These are phyloP conservation scores for Podaxis sp. DNA, from an alignment of 768 basidiomycete genomes.

Conservation along the genomic window DNA sequence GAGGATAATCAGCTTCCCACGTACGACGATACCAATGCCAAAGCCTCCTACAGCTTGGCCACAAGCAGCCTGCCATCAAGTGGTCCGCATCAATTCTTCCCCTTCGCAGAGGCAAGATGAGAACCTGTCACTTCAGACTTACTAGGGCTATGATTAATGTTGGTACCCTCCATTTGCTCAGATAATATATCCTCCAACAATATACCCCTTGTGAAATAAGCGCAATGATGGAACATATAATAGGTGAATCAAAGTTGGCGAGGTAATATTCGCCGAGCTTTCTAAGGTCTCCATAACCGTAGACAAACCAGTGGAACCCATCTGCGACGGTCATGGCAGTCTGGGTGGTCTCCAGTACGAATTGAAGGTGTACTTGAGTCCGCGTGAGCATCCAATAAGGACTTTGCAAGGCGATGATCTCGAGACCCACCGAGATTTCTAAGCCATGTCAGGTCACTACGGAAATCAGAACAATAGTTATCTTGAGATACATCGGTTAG, in stretches of 20 bases:
- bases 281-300: constrained; percentile 10
- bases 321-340: constrained; percentile 13
- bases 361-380: constrained; percentile 7
- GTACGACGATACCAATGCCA: constrained; percentile 13
- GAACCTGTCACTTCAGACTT: not conserved
- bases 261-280: constrained; percentile 13
- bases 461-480: constrained; percentile 3
- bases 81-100: not conserved
- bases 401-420: not conserved
- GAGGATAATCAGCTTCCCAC: not conserved
- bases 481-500: not conserved
- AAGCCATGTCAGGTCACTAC: constrained; percentile 8
- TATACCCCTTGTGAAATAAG: constrained; percentile 16
- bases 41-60: constrained; percentile 9
- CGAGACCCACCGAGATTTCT: constrained; percentile 4
- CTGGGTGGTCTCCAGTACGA: constrained; percentile 4
- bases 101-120: not conserved
- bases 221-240: constrained; percentile 10
- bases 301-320: constrained; percentile 16
- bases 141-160: constrained; percentile 6
- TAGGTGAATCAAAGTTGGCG: constrained; percentile 14
- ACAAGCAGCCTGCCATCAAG: not conserved
- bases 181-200: constrained; percentile 14
- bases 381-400: not conserved
- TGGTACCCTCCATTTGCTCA: constrained; percentile 5